These are phyloP conservation scores for Lecanosticta acicola DNA, from an alignment of 2,329 filamentous ascomycete genomes.

Conservation along the genomic window DNA sequence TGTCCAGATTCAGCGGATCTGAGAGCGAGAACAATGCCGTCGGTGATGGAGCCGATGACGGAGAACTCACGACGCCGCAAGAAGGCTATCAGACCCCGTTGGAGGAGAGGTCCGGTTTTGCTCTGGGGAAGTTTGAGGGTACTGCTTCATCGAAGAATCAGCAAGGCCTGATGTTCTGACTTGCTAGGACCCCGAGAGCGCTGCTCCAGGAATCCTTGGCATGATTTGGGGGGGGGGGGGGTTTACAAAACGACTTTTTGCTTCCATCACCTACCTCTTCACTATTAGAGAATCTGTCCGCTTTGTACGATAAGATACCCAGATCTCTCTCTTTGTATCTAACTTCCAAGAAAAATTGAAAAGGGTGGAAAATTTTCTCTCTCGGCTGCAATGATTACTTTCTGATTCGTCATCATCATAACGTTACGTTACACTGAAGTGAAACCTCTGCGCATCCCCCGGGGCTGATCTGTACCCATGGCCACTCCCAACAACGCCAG, in stretches of 20 bases:
- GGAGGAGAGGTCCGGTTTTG: conserved; percentile 16
- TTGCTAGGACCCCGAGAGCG: too few relatives aligned
- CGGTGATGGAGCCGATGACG: conserved; percentile 9
- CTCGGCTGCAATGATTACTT: neutral
- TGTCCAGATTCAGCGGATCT: conserved; percentile 24
- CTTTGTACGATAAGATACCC: neutral
- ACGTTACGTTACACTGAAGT: too few relatives aligned
- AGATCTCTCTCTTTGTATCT: neutral
- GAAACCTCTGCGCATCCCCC: too few relatives aligned
- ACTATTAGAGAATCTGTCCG: too few relatives aligned
- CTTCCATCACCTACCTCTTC: too few relatives aligned
- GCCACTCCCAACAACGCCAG: neutral
- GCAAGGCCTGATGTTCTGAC: neutral
- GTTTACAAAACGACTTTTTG: too few relatives aligned
- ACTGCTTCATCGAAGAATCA: too few relatives aligned
- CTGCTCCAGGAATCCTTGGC: too few relatives aligned
- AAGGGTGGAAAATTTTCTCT: too few relatives aligned
- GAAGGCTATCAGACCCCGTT: conserved; percentile 27
- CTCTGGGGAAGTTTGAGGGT: neutral
- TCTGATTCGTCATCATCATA: neutral
- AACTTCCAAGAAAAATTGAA: too few relatives aligned
- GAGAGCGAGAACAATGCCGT: conserved; percentile 20
- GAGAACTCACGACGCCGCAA: conserved; percentile 23
- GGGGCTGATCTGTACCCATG: neutral
- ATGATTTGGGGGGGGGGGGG: too few relatives aligned